Evolutionary conservation across 139 green algal species (phyloP), one percentile per base, ranked within the genome.

Genomic region (Protoeuglena noctilucae): DNA sequence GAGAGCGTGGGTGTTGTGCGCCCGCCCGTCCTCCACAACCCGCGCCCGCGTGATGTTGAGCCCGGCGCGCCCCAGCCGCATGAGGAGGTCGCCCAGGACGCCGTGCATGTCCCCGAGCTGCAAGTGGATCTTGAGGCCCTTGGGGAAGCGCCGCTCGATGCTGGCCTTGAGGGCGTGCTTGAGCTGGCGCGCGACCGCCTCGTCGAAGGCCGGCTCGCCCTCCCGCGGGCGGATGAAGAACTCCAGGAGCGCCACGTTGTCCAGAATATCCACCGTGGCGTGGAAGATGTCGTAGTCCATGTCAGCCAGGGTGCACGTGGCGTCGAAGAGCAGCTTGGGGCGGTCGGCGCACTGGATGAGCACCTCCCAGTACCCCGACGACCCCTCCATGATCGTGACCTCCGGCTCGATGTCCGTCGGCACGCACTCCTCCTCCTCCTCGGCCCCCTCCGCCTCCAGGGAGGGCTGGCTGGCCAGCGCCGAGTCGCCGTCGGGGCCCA

Each of bases 241-340:
- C 47, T 76, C 68, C 54, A 71, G 66, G 25, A 49, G 51, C 1
- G 61, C 65, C 23, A 67, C 28, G 5, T 29, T 53, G n/a, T 50
- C 50, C 18, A 77, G 58, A 16, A 43, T 70, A 63, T 94, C 83
- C 31, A 96, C 86, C 27, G 88, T 92, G 5, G 78, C 88, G 55
- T 96, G 88, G 61, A 78, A 95, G 18, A 96, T 77, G 55, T 93
- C 85, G 55, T 89, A 94, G 48, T 87, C 69, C 68, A 95, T 74
- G 70, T 96, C 88, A 1, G 83, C 81, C 28, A 95, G 75, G 0
- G 87, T 95, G 68, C n/a, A 91, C 77, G 17, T 25, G 4, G 74
- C 86, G 65, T 93, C 82, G 58, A 91, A 93, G 54, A 93, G 71
- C 43, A 93, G 69, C 74, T 94, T 96, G 51, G 78, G 80, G 17